These are phyloP conservation scores for Heritiera fomes DNA, from an alignment of 345 rosid genomes.

Conservation along the genomic window DNA sequence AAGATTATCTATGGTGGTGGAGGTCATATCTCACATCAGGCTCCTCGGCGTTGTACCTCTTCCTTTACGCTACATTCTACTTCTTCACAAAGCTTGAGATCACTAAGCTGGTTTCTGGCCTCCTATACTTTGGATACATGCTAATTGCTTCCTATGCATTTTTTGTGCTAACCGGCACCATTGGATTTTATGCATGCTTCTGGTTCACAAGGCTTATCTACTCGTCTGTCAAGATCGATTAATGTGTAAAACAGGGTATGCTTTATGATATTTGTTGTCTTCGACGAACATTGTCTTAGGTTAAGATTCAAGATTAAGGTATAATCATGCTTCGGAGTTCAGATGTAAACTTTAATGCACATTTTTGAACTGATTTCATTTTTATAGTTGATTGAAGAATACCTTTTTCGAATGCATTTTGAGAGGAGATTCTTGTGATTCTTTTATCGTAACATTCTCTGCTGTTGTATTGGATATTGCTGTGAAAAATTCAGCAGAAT, in stretches of 20 bases:
- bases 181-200: constrained; percentile 74
- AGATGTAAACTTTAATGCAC: constrained; percentile 36
- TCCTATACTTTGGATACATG: constrained; percentile 78
- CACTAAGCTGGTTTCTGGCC: constrained; percentile 65
- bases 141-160: constrained; percentile 68
- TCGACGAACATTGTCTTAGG: constrained; percentile 8
- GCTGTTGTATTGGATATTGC: background rate
- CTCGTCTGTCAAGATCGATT: constrained; percentile 82
- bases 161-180: constrained; percentile 72
- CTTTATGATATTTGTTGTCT: background rate
- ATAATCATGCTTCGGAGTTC: constrained; percentile 30
- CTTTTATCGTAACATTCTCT: constrained; percentile 6
- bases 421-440: constrained; percentile 17
- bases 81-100: constrained; percentile 87
- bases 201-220: constrained; percentile 87
- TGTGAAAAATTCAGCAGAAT: background rate
- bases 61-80: constrained; percentile 73
- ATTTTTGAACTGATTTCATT: constrained; percentile 31
- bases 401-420: constrained; percentile 16
- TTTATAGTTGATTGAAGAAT: constrained; percentile 16
- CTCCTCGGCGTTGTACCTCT: constrained; percentile 72
- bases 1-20: constrained; percentile 92
- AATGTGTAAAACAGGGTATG: constrained; percentile 8
- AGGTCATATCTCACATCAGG: constrained; percentile 86
- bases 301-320: constrained; percentile 33